Evolutionary conservation across 768 basidiomycete species (phyloP), one percentile per base, ranked within the genome.

Genomic region (Paxillus involutus): DNA sequence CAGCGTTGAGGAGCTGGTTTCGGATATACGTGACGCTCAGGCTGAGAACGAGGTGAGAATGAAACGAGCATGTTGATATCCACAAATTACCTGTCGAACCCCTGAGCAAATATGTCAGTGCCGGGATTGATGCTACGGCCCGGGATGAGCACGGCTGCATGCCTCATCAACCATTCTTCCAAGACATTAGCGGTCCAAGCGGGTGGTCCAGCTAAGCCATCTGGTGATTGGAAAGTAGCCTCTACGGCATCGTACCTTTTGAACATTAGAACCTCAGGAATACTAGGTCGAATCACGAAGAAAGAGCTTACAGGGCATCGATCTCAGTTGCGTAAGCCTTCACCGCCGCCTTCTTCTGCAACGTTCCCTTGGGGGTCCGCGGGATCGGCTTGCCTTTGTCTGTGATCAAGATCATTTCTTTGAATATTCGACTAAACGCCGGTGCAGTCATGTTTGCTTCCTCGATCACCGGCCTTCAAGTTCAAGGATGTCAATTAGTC

Each of bases 361-460:
- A 54, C 3, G 60, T 69, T 2, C 64, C 70, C 41, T 72, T 72
- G 0, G 63, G 68, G 1, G 79, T 66, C 41, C 75, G 70, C 12
- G 63, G 60, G 26, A 82, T 59, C 0, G 80, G 80, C 52, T 78
- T 78, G 0, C 61, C 66, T 26, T 64, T 44, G 0, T 61, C 56
- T 0, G 78, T 64, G 13, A 80, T 62, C 14, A 81, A 33, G 40
- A 82, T 80, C 80, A 81, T 77, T 59, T 82, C 77, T 62, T 77
- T 78, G 70, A 75, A 79, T 6, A 79, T 69, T 6, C 73, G 64
- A 33, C 75, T 76, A 43, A 73, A 77, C 0, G 72, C 62, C 0
- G 77, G 78, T 0, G 76, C 68, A 0, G 56, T 54, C 16, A 47
- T 56, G 54, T 79, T 80, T 0, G 75, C 78, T 24, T 75, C 72